These are phyloP conservation scores for Sicyos baderoa DNA, from an alignment of 306 rosid genomes.

Conservation along the genomic window DNA sequence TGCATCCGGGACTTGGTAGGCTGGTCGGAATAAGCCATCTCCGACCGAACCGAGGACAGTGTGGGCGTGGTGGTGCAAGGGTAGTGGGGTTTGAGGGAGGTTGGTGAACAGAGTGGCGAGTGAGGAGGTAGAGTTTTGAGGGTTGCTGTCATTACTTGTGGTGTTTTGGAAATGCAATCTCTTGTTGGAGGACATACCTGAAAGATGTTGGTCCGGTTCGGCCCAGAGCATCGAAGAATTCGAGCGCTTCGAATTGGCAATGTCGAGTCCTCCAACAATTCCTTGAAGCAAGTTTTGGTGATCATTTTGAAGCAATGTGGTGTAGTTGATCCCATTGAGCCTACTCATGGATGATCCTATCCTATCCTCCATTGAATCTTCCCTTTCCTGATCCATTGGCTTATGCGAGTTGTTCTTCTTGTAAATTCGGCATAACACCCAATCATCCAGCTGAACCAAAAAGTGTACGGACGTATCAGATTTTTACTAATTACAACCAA, in stretches of 20 bases:
- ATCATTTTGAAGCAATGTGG: constrained; percentile 37
- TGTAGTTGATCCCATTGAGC: constrained; percentile 30
- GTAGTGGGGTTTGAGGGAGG: constrained; percentile 39
- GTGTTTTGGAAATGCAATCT: constrained; percentile 36
- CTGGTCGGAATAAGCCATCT: constrained; percentile 29
- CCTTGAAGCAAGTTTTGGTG: constrained; percentile 51
- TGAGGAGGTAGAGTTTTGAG: constrained; percentile 29
- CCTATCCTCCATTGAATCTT: constrained; percentile 48
- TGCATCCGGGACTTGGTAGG: constrained; percentile 42
- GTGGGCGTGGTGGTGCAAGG: constrained; percentile 24
- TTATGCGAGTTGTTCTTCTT: constrained; percentile 56
- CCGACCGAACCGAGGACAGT: constrained; percentile 18
- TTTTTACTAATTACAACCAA: too few species aligned
- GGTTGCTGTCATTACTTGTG: constrained; percentile 17
- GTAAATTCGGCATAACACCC: constrained; percentile 72
- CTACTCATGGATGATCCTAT: constrained; percentile 36
- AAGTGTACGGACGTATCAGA: too few species aligned
- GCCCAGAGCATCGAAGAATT: constrained; percentile 41
- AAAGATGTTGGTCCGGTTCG: constrained; percentile 28
- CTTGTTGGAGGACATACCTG: constrained; percentile 32
- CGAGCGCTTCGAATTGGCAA: constrained; percentile 25
- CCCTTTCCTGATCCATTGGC: constrained; percentile 45
- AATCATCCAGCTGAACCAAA: constrained; percentile 48
- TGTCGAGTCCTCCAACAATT: constrained; percentile 8
- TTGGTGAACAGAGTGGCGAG: constrained; percentile 42